Percentiles rank a stretch among this genome's conserved stretches.
Conservation (phyloP, 176 grass and related monocot genomes). For the Pontederia crassipes region DNA sequence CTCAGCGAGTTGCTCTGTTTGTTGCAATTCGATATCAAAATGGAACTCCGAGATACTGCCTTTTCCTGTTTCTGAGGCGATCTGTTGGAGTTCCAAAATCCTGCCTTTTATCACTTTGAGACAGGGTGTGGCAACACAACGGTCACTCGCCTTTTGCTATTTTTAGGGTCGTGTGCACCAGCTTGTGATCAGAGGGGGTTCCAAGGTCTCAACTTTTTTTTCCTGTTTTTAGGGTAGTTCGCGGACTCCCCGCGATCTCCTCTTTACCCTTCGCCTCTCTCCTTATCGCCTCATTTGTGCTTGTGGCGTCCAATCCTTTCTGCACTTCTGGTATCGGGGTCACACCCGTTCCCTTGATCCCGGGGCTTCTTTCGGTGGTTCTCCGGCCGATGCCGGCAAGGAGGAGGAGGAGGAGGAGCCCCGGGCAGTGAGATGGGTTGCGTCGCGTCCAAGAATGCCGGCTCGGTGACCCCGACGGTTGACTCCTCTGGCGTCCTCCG, state of each 20-base stretch:
- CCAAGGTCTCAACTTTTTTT: background rate
- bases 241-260: background rate
- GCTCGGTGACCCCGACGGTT: slow-evolving; percentile 54
- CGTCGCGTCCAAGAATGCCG: slow-evolving; percentile 63
- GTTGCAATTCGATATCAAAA: no score
- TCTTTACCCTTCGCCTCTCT: background rate
- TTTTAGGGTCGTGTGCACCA: background rate
- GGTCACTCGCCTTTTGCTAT: background rate
- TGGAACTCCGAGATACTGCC: no score
- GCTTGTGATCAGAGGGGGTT: background rate
- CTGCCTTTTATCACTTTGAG: no score
- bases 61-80: no score
- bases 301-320: background rate
- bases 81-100: no score
- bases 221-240: no score
- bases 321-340: no score
- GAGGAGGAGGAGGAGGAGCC: slow-evolving; percentile 4
- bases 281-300: background rate
- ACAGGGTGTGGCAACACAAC: background rate
- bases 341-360: background rate
- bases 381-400: background rate
- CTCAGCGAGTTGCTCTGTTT: no score
- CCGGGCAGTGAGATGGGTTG: slow-evolving; percentile 51
- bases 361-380: background rate
- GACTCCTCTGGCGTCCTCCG: slow-evolving; percentile 35